phyloP scores from a whole-genome alignment of 2,329 filamentous ascomycete genomes.

The Pestalotiopsis sp. region DNA sequence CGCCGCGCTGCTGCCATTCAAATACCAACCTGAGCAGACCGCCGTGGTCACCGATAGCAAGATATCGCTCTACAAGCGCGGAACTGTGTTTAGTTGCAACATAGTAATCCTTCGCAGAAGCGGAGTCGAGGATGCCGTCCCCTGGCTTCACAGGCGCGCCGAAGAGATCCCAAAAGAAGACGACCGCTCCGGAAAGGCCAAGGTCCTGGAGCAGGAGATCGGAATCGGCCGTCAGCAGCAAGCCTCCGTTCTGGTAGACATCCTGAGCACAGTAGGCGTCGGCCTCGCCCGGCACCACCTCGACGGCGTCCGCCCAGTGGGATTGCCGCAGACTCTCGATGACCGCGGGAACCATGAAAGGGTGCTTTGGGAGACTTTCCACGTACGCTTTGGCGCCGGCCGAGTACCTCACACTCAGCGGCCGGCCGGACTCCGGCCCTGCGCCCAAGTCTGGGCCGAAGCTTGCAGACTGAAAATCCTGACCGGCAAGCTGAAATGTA shows the following conservation, averaged over 20 bases:
- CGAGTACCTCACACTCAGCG: neutral
- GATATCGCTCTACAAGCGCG: slow-evolving; percentile 25
- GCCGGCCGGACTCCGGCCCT: neutral
- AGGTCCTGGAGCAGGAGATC: slow-evolving; percentile 80
- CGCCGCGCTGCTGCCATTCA: slow-evolving; percentile 24
- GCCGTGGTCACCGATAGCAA: slow-evolving; percentile 29
- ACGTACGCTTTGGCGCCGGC: slow-evolving; percentile 16
- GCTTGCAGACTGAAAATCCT: too few species aligned
- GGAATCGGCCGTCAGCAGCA: slow-evolving; percentile 81
- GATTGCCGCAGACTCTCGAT: slow-evolving; percentile 67
- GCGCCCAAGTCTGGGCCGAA: neutral
- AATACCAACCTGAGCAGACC: slow-evolving; percentile 32
- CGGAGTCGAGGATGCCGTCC: neutral
- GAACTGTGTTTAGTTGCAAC: slow-evolving; percentile 33
- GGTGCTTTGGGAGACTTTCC: slow-evolving; percentile 42
- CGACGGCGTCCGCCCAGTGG: slow-evolving; percentile 44
- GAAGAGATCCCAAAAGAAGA: slow-evolving; percentile 70
- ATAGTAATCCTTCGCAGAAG: neutral
- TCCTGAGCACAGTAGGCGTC: slow-evolving; percentile 77
- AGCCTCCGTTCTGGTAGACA: slow-evolving; percentile 54
- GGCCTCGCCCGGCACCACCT: slow-evolving; percentile 80
- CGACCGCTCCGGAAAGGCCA: slow-evolving; percentile 60
- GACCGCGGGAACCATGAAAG: slow-evolving; percentile 78
- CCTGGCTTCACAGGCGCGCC: slow-evolving; percentile 9
- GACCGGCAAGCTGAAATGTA: too few species aligned